Conservation (phyloP, 1,284 basidiomycete species). For the Sporisorium sorghi region DNA sequence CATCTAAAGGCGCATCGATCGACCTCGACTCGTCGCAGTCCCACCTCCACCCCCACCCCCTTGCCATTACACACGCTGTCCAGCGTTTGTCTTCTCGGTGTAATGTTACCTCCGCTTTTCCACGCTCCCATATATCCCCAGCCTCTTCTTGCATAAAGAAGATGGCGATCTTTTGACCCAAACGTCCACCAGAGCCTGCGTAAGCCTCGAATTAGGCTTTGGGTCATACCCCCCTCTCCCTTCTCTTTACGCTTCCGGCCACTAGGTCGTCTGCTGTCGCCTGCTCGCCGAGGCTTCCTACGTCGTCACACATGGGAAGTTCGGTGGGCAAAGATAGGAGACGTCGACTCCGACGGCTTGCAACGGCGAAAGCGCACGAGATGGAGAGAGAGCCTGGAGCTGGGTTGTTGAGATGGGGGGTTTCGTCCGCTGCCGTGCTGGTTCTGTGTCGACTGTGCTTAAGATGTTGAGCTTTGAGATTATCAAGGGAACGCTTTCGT, state of each 20-base stretch:
- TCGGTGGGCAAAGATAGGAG: too few species aligned
- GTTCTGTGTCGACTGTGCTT: too few species aligned
- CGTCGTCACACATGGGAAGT: too few species aligned
- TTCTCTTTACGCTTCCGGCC: not conserved
- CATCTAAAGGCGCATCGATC: too few species aligned
- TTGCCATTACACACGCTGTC: not conserved
- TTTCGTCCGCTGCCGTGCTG: too few species aligned
- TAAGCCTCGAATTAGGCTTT: constrained; percentile 55
- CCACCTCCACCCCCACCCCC: not conserved
- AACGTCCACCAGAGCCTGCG: constrained; percentile 48
- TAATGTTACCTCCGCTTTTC: constrained; percentile 30
- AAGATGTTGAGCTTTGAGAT: too few species aligned
- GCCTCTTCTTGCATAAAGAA: not conserved
- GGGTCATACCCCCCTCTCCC: constrained; percentile 33
- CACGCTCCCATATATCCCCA: constrained; percentile 35
- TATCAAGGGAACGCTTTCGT: too few species aligned
- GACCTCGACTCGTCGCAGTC: not conserved
- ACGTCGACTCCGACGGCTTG: not conserved
- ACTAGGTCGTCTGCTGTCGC: not conserved
- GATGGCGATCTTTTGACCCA: constrained; percentile 26
- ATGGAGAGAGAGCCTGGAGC: too few species aligned
- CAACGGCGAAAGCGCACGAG: too few species aligned
- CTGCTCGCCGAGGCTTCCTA: too few species aligned
- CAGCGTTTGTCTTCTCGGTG: constrained; percentile 18
- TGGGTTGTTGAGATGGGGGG: too few species aligned